phyloP scores from a whole-genome alignment of 2,329 filamentous ascomycete species.

The Proliferodiscus dingleyae region DNA sequence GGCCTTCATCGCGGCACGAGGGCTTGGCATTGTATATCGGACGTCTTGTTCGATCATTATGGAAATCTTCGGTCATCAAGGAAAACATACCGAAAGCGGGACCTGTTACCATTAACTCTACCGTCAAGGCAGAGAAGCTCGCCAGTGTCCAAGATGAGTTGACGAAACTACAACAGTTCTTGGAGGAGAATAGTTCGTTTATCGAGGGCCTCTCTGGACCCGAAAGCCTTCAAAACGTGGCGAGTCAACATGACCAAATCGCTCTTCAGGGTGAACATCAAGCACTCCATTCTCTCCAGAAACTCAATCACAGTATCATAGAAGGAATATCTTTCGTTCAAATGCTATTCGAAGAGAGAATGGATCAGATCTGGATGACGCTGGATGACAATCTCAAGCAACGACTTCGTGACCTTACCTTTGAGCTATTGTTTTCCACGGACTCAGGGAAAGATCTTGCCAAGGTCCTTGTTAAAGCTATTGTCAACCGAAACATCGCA shows the following conservation, averaged over 20 bases:
- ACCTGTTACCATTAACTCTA: constrained; percentile 59
- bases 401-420: constrained; percentile 72
- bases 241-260: constrained; percentile 83
- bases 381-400: constrained; percentile 67
- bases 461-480: constrained; percentile 92
- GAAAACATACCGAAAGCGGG: constrained; percentile 45
- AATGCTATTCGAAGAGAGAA: constrained; percentile 89
- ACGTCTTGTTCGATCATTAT: constrained; percentile 81
- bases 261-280: constrained; percentile 92
- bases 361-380: constrained; percentile 78
- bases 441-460: constrained; percentile 79
- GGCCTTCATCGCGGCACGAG: constrained; percentile 82
- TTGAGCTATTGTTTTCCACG: constrained; percentile 80
- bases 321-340: constrained; percentile 96
- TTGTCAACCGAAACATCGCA: constrained; percentile 95
- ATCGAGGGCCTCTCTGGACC: constrained; percentile 94
- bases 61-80: constrained; percentile 72
- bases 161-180: constrained; percentile 72
- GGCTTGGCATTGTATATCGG: constrained; percentile 84
- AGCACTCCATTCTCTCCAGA: constrained; percentile 79
- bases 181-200: constrained; percentile 80
- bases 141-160: constrained; percentile 74
- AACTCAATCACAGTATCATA: constrained; percentile 82
- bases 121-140: constrained; percentile 64
- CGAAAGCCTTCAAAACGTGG: constrained; percentile 71